Evolutionary conservation across 129 eudicot species (phyloP), one percentile per base, ranked within the genome.

Genomic region (Centrapalus pauciflorus): DNA sequence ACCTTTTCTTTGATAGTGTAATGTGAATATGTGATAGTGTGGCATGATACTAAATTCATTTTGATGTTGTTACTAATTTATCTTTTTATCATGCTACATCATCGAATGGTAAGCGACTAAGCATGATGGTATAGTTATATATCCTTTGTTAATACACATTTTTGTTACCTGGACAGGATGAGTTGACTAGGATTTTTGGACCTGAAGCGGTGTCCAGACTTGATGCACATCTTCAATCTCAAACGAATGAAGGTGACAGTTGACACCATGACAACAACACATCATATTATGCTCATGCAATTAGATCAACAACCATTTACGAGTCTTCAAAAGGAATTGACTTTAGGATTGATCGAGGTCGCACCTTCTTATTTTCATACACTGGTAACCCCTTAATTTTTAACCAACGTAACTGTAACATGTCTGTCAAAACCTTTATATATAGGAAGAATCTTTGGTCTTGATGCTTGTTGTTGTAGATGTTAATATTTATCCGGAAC

Each of bases 151-250:
- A n/a, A 34, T 55, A 14, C n/a, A n/a, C n/a, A 27, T 60, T 23
- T 73, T 17, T 71, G 29, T 24, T 61, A 51, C 13, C 70, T 56
- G 24, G 12, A 70, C 90, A 90, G 97, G 95, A 80, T 61, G 95
- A 90, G 41, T 64, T 90, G 69, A 79, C 81, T 37, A 79, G 77
- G 80, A 10, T 77, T 67, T 82, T 71, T 23, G 95, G 97, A 24
- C 82, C 92, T 13, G 92, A 84, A n/a, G 83, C 77, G 30, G 74
- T 86, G 27, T 69, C 83, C 23, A 80, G 77, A 66, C 77, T 87
- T 10, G 95, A 82, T 64, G 76, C 64, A 17, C 88, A 76, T 30
- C 76, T 58, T 72, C 82, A 74, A 51, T 61, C 89, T 62, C 63
- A 57, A 11, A 79, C 55, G 0, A 82, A 79, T 1, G 82, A 80